Conservation (phyloP, 768 basidiomycete species). For the Serendipita sp. region DNA sequence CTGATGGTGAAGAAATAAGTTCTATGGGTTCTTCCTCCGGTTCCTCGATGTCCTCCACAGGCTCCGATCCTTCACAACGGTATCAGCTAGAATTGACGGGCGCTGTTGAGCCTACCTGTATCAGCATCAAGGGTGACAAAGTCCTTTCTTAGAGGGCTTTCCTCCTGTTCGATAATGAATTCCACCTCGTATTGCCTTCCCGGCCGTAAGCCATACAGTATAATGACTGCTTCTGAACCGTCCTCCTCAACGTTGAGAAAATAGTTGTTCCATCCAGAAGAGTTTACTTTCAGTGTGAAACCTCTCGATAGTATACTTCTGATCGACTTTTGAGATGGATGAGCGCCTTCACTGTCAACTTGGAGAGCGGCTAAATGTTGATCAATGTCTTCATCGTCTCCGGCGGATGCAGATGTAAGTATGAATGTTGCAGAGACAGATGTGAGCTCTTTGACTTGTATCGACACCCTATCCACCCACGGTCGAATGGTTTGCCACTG, state of each 20-base stretch:
- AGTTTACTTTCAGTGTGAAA: slow-evolving; percentile 65
- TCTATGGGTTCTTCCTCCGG: slow-evolving; percentile 1
- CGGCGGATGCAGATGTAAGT: slow-evolving; percentile 37
- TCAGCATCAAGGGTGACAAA: slow-evolving; percentile 35
- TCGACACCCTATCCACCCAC: slow-evolving; percentile 53
- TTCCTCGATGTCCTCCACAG: background rate
- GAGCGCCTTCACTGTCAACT: slow-evolving; percentile 18
- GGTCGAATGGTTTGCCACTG: slow-evolving; percentile 63
- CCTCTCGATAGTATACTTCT: slow-evolving; percentile 56
- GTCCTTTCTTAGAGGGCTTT: slow-evolving; percentile 38
- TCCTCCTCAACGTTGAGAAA: slow-evolving; percentile 66
- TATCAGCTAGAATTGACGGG: background rate
- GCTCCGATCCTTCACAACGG: background rate
- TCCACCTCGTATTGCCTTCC: slow-evolving; percentile 85
- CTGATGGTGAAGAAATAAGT: slow-evolving; percentile 7
- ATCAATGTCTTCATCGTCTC: slow-evolving; percentile 20
- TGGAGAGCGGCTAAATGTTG: slow-evolving; percentile 16
- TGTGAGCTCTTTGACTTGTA: slow-evolving; percentile 63
- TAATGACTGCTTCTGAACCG: slow-evolving; percentile 75
- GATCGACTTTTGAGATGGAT: slow-evolving; percentile 19
- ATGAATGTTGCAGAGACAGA: slow-evolving; percentile 74
- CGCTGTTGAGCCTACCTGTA: background rate
- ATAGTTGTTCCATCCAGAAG: slow-evolving; percentile 59
- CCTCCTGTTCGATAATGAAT: slow-evolving; percentile 51
- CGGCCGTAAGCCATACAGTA: slow-evolving; percentile 77